Evolutionary conservation across 1,284 basidiomycete species (phyloP), one percentile per base, ranked within the genome.

Genomic region (Sporisorium iseilematis-ciliati): DNA sequence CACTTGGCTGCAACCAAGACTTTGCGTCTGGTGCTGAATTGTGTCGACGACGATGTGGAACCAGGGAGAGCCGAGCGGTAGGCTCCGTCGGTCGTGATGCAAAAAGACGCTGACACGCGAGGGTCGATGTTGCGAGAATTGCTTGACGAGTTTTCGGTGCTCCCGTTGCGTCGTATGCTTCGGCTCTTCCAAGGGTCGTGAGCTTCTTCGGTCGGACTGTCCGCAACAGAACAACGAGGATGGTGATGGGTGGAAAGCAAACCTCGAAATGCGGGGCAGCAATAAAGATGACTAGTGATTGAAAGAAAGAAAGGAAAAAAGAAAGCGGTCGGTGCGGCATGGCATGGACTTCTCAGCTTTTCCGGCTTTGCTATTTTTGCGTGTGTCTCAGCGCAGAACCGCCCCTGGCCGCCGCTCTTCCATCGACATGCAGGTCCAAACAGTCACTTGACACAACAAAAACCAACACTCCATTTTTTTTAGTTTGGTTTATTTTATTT

Each of bases 251-350:
- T 11, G 25, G 21, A 21, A 40, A 6, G 23, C 23, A 14, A 16
- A 20, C 16, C 49, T 31, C 31, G 49, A 23, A 35, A 35, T 35
- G 49, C 29, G 23, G 35, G 21, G 50, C 38, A 16, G 16, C 38
- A 12, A 21, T 31, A 25, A 53, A n/a, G 38, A 41, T 42, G 52
- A 40, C 14, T 35, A 50, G 12, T 23, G 48, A 50, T 21, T n/a
- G 49, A 21, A 29, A 48, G 12, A 18, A 20, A 25, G 18, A 11
- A 35, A 23, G 16, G 33, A 12, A 21, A 23, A 14, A 6, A 14
- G n/a, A 33, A 33, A 7, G 25, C 25, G 40, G 52, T 54, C 52
- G 52, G 52, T 54, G 52, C 52, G 52, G 52, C 52, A 41, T 43
- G 52, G 11, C 35, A 23, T 29, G 29, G 29, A 8, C 14, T 33